A percentile compares a stretch with the other conserved stretches of the same genome.
Evolutionary conservation across 768 basidiomycete species (phyloP).

Genomic region (Leucocoprinus leucothites): DNA sequence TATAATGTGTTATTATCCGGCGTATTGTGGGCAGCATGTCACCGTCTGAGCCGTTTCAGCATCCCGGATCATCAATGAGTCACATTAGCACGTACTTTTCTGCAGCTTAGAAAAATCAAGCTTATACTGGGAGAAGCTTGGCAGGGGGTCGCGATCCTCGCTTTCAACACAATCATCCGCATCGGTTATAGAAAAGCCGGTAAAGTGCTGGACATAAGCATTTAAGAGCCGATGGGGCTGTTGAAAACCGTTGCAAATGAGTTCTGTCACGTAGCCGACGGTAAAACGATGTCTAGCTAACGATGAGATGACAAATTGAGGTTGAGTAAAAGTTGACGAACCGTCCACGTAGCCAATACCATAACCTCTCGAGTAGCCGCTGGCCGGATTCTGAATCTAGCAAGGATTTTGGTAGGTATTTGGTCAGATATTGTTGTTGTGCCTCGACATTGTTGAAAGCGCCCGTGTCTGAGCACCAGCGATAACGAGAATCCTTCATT

Average conservation of each 20-base stretch:
- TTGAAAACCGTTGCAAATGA: slow-evolving; percentile 35
- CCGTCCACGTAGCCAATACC: slow-evolving; percentile 47
- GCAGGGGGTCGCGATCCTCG: slow-evolving; percentile 25
- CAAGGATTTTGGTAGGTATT: slow-evolving; percentile 33
- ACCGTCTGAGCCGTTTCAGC: slow-evolving; percentile 22
- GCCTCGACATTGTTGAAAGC: slow-evolving; percentile 33
- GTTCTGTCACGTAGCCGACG: slow-evolving; percentile 38
- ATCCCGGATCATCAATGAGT: not conserved
- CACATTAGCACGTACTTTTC: slow-evolving; percentile 28
- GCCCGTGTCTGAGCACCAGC: slow-evolving; percentile 43
- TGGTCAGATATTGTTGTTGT: slow-evolving; percentile 33
- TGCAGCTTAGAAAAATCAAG: slow-evolving; percentile 40
- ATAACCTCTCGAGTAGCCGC: slow-evolving; percentile 34
- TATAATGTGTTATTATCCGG: slow-evolving; percentile 34
- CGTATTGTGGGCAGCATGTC: slow-evolving; percentile 37
- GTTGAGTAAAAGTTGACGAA: slow-evolving; percentile 14
- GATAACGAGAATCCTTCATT: slow-evolving; percentile 44
- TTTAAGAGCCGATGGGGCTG: slow-evolving; percentile 38
- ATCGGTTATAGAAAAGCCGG: slow-evolving; percentile 37
- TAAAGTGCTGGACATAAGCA: slow-evolving; percentile 38
- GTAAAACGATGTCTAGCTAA: slow-evolving; percentile 41
- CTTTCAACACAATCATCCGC: slow-evolving; percentile 25
- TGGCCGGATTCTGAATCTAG: slow-evolving; percentile 24
- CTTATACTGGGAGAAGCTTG: slow-evolving; percentile 33
- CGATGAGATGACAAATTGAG: too few relatives aligned